phyloP scores from a whole-genome alignment of 495 filamentous ascomycete genomes.

The Xylaria intraflava region DNA sequence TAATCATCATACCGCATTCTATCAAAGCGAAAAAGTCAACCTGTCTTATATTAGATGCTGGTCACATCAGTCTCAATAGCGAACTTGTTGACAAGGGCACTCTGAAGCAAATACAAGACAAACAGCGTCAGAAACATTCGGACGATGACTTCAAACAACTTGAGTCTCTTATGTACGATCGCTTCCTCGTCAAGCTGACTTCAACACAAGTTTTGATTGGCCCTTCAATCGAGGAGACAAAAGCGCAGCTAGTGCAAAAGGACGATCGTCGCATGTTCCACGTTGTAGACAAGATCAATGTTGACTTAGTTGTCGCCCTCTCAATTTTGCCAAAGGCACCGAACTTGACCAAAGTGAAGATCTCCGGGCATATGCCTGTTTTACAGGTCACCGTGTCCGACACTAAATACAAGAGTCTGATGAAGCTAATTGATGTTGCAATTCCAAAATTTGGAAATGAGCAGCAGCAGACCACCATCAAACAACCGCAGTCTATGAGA shows the following conservation, averaged over 20 bases:
- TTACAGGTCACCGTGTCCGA: constrained; percentile 89
- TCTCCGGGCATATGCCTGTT: constrained; percentile 87
- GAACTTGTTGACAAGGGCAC: constrained; percentile 87
- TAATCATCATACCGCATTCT: constrained; percentile 93
- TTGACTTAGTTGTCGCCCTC: constrained; percentile 85
- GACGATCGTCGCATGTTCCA: constrained; percentile 70
- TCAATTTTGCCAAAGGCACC: constrained; percentile 92
- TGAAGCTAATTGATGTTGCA: constrained; percentile 93
- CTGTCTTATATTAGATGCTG: constrained; percentile 90
- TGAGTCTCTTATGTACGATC: constrained; percentile 91
- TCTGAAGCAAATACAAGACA: constrained; percentile 79
- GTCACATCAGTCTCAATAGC: constrained; percentile 89
- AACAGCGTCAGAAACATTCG: constrained; percentile 80
- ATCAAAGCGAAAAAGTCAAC: constrained; percentile 72
- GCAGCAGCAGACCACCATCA: constrained; percentile 19
- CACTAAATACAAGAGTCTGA: constrained; percentile 89
- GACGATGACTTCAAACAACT: constrained; percentile 82
- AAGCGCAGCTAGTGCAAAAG: constrained; percentile 66
- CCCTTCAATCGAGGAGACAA: constrained; percentile 85
- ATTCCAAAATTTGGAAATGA: constrained; percentile 73
- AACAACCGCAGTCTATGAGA: constrained; percentile 50
- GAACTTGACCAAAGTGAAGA: constrained; percentile 83
- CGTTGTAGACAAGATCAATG: constrained; percentile 92
- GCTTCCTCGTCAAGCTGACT: constrained; percentile 83
- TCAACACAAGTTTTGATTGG: constrained; percentile 94